A percentile compares a stretch with the other conserved stretches of the same genome.
Conservation (phyloP, 2,329 filamentous ascomycete genomes). For the Talaromyces sp. region DNA sequence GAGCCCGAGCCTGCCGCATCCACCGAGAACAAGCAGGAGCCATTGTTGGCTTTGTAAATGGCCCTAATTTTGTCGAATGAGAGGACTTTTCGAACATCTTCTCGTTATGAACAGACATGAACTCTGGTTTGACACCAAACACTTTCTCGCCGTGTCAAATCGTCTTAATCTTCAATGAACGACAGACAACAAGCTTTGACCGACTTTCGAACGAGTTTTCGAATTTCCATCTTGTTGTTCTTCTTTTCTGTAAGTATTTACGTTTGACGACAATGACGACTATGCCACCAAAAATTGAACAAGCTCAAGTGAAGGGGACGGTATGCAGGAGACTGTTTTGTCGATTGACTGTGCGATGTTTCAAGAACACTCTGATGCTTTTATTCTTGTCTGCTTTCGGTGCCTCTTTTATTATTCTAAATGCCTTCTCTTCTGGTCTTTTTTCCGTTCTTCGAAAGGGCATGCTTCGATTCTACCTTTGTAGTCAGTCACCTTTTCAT, state of each 20-base stretch:
- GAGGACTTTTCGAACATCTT: neutral
- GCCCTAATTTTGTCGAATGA: neutral
- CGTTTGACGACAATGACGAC: conserved; percentile 7
- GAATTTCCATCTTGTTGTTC: neutral
- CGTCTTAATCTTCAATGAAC: neutral
- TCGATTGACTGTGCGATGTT: neutral
- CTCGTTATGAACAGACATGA: neutral
- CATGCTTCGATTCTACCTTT: neutral
- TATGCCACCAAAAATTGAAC: conserved; percentile 1
- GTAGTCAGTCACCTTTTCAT: neutral
- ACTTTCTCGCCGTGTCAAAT: neutral
- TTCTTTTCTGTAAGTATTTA: conserved; percentile 5
- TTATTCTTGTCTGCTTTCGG: neutral
- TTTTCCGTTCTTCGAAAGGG: neutral
- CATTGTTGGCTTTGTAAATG: conserved; percentile 30
- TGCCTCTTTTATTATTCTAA: neutral
- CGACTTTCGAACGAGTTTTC: neutral
- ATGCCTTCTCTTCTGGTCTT: neutral
- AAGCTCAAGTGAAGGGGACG: neutral
- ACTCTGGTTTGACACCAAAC: neutral
- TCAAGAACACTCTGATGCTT: neutral
- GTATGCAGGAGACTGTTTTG: neutral
- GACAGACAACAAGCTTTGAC: neutral
- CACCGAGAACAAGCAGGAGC: conserved; percentile 32
- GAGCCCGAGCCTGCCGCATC: conserved; percentile 20